A percentile compares a stretch with the other conserved stretches of the same genome.
These are phyloP conservation scores for Xylaria sp. DNA, from an alignment of 495 filamentous ascomycete species.

Conservation along the genomic window DNA sequence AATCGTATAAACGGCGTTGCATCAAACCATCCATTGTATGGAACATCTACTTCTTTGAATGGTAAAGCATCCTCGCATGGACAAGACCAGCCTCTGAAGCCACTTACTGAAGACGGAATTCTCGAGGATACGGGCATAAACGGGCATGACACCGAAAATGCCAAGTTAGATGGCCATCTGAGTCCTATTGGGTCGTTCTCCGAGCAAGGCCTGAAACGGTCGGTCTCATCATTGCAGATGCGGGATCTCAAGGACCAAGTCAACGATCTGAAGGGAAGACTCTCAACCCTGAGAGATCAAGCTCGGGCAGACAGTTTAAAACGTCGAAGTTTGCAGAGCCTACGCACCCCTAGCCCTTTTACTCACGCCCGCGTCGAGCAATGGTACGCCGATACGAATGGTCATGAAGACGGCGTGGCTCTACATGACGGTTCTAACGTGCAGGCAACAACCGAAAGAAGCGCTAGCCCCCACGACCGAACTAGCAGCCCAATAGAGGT, in stretches of 20 bases:
- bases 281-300: conserved; percentile 83
- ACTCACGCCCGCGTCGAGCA: conserved; percentile 72
- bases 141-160: conserved; percentile 30
- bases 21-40: conserved; percentile 26
- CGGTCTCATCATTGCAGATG: conserved; percentile 72
- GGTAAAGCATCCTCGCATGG: conserved; percentile 31
- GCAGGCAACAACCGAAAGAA: conserved; percentile 2
- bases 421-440: background rate
- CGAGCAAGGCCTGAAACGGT: conserved; percentile 54
- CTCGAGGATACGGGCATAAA: conserved; percentile 38
- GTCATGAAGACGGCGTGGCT: conserved; percentile 35
- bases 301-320: conserved; percentile 82
- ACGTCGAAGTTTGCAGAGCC: conserved; percentile 80
- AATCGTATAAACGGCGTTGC: conserved; percentile 31
- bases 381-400: conserved; percentile 67
- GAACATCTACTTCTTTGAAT: conserved; percentile 27
- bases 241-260: conserved; percentile 89
- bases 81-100: conserved; percentile 40
- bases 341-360: conserved; percentile 85
- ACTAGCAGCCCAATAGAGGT: background rate
- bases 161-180: conserved; percentile 44
- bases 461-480: background rate
- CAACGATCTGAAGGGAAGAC: conserved; percentile 89
- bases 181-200: conserved; percentile 48
- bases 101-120: conserved; percentile 49